Conservation (phyloP, 2,329 filamentous ascomycete genomes). For the Geosmithia flava region DNA sequence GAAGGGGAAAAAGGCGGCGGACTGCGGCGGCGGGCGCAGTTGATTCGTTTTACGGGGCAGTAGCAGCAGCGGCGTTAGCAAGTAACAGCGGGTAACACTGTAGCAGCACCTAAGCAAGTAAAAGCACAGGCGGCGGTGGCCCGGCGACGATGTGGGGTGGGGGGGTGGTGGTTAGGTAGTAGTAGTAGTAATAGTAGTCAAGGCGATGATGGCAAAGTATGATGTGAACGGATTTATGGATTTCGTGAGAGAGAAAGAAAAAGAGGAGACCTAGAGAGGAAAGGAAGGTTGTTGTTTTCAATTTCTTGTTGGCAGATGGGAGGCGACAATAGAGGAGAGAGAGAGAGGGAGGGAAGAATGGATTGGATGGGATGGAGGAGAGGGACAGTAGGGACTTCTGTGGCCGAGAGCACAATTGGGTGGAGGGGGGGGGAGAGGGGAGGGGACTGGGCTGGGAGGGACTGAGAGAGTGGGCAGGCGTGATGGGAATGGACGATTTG, state of each 20-base stretch:
- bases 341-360: background rate
- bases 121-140: background rate
- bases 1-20: conserved; percentile 4
- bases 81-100: too few species aligned
- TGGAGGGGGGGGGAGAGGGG: background rate
- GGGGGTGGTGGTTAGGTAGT: too few species aligned
- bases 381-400: background rate
- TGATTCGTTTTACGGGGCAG: conserved; percentile 3
- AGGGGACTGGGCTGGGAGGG: background rate
- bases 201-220: background rate
- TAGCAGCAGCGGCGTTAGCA: conserved; percentile 1
- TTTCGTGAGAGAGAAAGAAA: too few species aligned
- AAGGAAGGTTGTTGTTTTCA: too few species aligned
- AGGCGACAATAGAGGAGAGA: background rate
- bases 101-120: too few species aligned
- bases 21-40: background rate
- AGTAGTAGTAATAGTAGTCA: too few species aligned
- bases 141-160: background rate
- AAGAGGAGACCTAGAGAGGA: too few species aligned
- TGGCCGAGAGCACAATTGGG: background rate
- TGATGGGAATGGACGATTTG: too few species aligned
- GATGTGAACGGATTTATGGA: too few species aligned
- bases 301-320: too few species aligned
- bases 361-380: background rate
- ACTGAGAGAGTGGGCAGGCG: too few species aligned